A percentile compares a stretch with the other conserved stretches of the same genome.
These are phyloP conservation scores for Euphorbia schlechtendalii DNA, from an alignment of 441 rosid species.

Conservation along the genomic window DNA sequence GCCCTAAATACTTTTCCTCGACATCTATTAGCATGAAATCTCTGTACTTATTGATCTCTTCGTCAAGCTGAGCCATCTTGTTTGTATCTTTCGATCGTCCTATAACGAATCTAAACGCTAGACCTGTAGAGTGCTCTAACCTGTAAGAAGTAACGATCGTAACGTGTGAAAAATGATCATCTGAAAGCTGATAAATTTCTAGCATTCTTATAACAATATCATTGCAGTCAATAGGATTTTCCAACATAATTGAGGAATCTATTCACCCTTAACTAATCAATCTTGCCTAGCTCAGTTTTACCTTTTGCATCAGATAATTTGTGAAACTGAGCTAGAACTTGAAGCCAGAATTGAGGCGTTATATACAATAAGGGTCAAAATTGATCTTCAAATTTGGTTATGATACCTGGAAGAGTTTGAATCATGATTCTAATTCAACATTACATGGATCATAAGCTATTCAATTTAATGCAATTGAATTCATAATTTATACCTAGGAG, in stretches of 20 bases:
- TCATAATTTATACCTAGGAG: too few species aligned
- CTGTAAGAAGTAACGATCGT: constrained; percentile 22
- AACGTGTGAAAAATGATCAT: not conserved
- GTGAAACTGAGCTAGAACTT: too few species aligned
- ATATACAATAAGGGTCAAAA: too few species aligned
- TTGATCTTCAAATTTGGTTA: too few species aligned
- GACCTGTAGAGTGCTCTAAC: constrained; percentile 81
- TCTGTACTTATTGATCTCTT: constrained; percentile 49
- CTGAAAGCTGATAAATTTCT: not conserved
- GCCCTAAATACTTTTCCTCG: constrained; percentile 57
- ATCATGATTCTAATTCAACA: too few species aligned
- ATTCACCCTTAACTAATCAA: too few species aligned
- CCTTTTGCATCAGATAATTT: too few species aligned
- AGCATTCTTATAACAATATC: not conserved
- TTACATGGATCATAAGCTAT: too few species aligned
- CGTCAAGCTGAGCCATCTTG: constrained; percentile 56
- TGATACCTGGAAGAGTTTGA: too few species aligned
- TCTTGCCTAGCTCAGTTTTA: not conserved
- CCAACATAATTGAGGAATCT: not conserved
- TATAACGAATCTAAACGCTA: constrained; percentile 68
- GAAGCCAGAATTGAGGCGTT: too few species aligned
- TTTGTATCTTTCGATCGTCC: constrained; percentile 51
- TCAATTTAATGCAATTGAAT: too few species aligned
- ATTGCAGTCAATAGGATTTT: not conserved
- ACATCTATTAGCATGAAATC: constrained; percentile 67